Conservation (phyloP, 352 stramenopile genomes). For the Pilasporangium apinafurcum region DNA sequence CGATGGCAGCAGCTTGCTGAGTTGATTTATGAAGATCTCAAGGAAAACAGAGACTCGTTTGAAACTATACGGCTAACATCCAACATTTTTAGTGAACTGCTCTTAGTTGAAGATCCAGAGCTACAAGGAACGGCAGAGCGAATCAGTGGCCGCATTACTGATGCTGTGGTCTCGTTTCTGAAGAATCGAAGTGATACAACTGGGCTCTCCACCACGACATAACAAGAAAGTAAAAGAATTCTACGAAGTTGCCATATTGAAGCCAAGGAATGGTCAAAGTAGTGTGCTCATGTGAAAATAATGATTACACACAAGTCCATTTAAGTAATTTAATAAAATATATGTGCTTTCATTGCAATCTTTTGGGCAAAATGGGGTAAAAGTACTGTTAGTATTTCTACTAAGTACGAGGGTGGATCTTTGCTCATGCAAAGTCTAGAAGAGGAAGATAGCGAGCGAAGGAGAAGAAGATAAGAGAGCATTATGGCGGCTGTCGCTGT, state of each 20-base stretch:
- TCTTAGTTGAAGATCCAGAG: slow-evolving; percentile 7
- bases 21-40: no score
- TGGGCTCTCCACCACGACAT: no score
- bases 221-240: no score
- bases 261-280: no score
- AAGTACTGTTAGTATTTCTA: background rate
- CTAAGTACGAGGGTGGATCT: slow-evolving; percentile 6
- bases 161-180: slow-evolving; percentile 4
- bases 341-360: background rate
- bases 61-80: slow-evolving; percentile 4
- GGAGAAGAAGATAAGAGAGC: background rate
- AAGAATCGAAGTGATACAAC: slow-evolving; percentile 3
- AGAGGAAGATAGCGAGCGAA: slow-evolving; percentile 4
- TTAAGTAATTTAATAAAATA: slow-evolving; percentile 4
- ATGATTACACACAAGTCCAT: no score
- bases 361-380: background rate
- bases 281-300: no score
- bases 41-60: background rate
- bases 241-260: no score
- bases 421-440: slow-evolving; percentile 1
- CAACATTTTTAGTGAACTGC: background rate
- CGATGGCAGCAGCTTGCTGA: no score
- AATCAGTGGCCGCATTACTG: slow-evolving; percentile 2
- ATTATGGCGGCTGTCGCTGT: background rate
- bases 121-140: slow-evolving; percentile 3